Evolutionary conservation across 2,329 filamentous ascomycete species (phyloP), one percentile per base, ranked within the genome.

Genomic region (Epichloe gansuensis): DNA sequence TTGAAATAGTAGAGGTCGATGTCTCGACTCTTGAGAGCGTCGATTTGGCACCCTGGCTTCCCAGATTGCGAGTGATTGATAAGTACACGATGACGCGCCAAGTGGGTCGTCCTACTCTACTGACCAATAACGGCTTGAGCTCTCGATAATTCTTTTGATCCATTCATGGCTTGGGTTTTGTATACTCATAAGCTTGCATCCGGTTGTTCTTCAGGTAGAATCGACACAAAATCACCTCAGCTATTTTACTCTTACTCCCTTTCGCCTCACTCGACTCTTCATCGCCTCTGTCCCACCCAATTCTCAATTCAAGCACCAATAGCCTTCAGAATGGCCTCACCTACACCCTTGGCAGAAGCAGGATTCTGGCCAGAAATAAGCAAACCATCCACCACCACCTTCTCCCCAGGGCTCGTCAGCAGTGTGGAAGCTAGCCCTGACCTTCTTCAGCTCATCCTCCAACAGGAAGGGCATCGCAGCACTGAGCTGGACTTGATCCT

Each of bases 281-380:
- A 8, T 31, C 28, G 28, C 28, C 28, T 31, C 7, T 31, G 7
- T 31, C 31, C 3, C 31, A 21, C 17, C 17, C 17, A 21, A 21
- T 21, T 21, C 17, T 2, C 17, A 31, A 15, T 12, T 56, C 39
- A 61, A 54, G 49, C 43, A 56, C 62, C 61, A 47, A 78, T 63
- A 2, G 72, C 71, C 69, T 74, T 74, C 28, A 71, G 63, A 55
- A 81, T 61, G 2, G 72, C 77, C 67, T 76, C 70, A 0, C 73
- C 78, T n/a, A 80, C 68, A 0, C 61, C 73, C 59, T 70, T 69
- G 0, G 75, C 73, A 25, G 75, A 78, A 1, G 69, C 71, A 25
- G 78, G 78, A 65, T 81, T 81, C 72, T 81, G 78, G 1, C 78
- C 78, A 0, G 78, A 78, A 53, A 81, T 77, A 37, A 81, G 55